phyloP scores from a whole-genome alignment of 2,329 filamentous ascomycete species.

The Penicillium sclerotigenum region DNA sequence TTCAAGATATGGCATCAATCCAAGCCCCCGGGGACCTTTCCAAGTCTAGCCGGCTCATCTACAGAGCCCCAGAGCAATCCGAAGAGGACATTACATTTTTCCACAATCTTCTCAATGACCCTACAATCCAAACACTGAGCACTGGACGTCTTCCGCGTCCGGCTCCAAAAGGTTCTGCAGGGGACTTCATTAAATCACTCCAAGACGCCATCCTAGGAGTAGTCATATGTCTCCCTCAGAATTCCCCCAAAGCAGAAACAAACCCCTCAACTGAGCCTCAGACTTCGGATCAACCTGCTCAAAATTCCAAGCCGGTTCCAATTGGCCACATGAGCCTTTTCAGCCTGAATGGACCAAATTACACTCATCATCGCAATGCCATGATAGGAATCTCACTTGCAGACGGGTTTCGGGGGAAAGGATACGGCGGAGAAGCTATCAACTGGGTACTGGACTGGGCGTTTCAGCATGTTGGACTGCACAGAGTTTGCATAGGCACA shows the following conservation, averaged over 20 bases:
- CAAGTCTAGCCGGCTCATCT: constrained; percentile 10
- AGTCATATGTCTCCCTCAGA: not conserved
- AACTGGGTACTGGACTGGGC: constrained; percentile 15
- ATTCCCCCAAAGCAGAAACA: not conserved
- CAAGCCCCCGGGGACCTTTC: not conserved
- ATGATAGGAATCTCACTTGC: constrained; percentile 6
- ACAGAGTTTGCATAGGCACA: constrained; percentile 4
- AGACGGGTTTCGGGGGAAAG: not conserved
- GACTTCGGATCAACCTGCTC: not conserved
- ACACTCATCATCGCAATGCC: not conserved
- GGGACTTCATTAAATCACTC: not conserved
- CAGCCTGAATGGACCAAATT: not conserved
- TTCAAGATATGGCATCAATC: not conserved
- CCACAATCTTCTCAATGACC: constrained; percentile 3
- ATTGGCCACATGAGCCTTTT: not conserved
- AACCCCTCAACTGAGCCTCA: not conserved
- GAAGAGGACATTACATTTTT: constrained; percentile 14
- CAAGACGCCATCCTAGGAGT: not conserved
- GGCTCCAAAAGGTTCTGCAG: not conserved
- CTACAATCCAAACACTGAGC: not conserved
- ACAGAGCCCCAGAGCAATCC: constrained; percentile 12
- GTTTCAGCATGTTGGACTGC: constrained; percentile 7
- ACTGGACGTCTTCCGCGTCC: not conserved
- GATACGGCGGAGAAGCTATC: constrained; percentile 15
- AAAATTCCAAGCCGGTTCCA: not conserved